phyloP scores from a whole-genome alignment of 2,329 filamentous ascomycete species.

The Cladosporium sp. region DNA sequence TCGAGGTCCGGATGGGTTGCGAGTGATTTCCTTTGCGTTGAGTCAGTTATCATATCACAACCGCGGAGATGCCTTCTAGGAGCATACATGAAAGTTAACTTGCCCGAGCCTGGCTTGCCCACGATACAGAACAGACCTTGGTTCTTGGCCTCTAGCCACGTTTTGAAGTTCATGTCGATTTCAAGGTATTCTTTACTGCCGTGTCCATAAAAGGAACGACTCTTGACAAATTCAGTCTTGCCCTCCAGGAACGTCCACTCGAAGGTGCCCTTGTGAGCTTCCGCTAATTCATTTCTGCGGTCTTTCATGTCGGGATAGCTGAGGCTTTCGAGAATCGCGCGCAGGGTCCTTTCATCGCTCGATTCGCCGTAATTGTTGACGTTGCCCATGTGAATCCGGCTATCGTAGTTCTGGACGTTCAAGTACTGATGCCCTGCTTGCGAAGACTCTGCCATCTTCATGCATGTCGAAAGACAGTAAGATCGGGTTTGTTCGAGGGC shows the following conservation, averaged over 20 bases:
- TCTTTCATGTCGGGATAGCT: background rate
- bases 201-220: background rate
- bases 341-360: background rate
- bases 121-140: background rate
- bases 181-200: background rate
- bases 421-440: no score
- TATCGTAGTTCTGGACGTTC: background rate
- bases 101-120: background rate
- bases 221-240: background rate
- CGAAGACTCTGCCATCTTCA: background rate
- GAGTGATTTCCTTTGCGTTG: background rate
- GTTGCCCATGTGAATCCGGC: background rate
- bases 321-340: background rate
- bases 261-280: background rate
- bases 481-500: no score
- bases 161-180: background rate
- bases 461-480: background rate
- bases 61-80: no score
- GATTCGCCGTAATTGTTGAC: background rate
- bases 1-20: background rate
- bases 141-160: background rate
- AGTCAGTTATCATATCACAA: no score
- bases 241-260: background rate
- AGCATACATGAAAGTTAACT: background rate
- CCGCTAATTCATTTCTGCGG: background rate